These are phyloP conservation scores for Botryotinia globosa DNA, from an alignment of 2,329 filamentous ascomycete species.

Conservation along the genomic window DNA sequence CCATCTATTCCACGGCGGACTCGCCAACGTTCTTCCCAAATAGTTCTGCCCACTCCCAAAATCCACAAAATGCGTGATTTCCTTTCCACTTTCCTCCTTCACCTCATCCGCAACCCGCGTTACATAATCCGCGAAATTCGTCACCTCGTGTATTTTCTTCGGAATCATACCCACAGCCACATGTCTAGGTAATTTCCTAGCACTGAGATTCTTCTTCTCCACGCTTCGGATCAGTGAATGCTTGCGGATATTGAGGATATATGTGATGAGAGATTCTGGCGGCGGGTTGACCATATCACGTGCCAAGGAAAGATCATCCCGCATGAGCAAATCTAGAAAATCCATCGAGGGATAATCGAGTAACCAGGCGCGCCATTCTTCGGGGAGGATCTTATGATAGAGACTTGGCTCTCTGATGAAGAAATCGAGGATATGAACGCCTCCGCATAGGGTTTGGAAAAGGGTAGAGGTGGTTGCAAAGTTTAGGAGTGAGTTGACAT, in stretches of 20 bases:
- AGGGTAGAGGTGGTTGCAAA: conserved; percentile 73
- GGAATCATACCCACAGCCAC: conserved; percentile 89
- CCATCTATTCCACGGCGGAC: conserved; percentile 77
- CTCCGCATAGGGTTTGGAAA: conserved; percentile 87
- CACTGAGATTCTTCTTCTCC: conserved; percentile 41
- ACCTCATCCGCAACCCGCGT: conserved; percentile 59
- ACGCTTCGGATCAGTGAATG: conserved; percentile 60
- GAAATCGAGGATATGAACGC: conserved; percentile 96
- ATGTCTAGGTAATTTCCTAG: conserved; percentile 60
- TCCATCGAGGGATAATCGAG: conserved; percentile 66
- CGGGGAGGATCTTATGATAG: conserved; percentile 72
- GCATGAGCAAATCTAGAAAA: conserved; percentile 76
- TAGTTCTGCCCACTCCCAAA: conserved; percentile 98
- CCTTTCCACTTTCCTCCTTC: conserved; percentile 51
- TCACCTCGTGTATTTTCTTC: conserved; percentile 94
- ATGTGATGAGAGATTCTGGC: conserved; percentile 59
- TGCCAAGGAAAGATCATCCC: conserved; percentile 61
- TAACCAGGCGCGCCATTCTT: conserved; percentile 81
- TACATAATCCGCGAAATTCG: conserved; percentile 84
- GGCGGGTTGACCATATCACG: conserved; percentile 25
- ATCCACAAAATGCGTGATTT: conserved; percentile 85
- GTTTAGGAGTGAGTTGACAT: conserved; percentile 71
- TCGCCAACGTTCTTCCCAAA: conserved; percentile 81
- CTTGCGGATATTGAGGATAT: conserved; percentile 67
- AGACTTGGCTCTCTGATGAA: conserved; percentile 82